Evolutionary conservation across 495 filamentous ascomycete genomes (phyloP).

Genomic region (Aspergillus leporis): DNA sequence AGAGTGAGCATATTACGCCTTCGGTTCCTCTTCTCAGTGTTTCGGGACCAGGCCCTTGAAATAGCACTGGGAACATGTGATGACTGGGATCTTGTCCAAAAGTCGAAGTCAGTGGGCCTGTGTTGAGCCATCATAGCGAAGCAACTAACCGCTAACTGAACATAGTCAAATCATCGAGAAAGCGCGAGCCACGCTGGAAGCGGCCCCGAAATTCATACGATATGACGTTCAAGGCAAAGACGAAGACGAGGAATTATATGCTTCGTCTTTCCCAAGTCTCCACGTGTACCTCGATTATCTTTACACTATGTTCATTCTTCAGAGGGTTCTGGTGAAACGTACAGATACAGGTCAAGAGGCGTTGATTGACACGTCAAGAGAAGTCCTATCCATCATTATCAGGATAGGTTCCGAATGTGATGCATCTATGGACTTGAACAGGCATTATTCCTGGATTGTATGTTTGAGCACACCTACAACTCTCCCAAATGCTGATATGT

Average conservation of each 20-base stretch:
- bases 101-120: slow-evolving; percentile 39
- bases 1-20: slow-evolving; percentile 48
- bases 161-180: slow-evolving; percentile 36
- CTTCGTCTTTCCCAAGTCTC: slow-evolving; percentile 27
- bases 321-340: slow-evolving; percentile 55
- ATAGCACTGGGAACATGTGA: slow-evolving; percentile 52
- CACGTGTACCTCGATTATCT: slow-evolving; percentile 53
- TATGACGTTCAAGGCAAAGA: slow-evolving; percentile 36
- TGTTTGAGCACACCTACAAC: slow-evolving; percentile 18
- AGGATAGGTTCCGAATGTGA: slow-evolving; percentile 49
- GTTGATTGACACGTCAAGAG: slow-evolving; percentile 54
- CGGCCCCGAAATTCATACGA: slow-evolving; percentile 35
- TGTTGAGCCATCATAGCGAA: background rate
- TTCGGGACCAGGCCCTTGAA: slow-evolving; percentile 60
- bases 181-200: slow-evolving; percentile 33
- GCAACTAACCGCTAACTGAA: background rate
- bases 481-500: slow-evolving; percentile 13
- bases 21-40: slow-evolving; percentile 47
- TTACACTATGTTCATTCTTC: slow-evolving; percentile 59
- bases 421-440: slow-evolving; percentile 46
- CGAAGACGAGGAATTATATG: slow-evolving; percentile 27
- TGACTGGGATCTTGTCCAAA: slow-evolving; percentile 42
- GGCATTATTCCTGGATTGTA: slow-evolving; percentile 59
- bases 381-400: slow-evolving; percentile 48
- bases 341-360: slow-evolving; percentile 49